These are phyloP conservation scores for Colletotrichum tanaceti DNA, from an alignment of 2,329 filamentous ascomycete species.

Conservation along the genomic window DNA sequence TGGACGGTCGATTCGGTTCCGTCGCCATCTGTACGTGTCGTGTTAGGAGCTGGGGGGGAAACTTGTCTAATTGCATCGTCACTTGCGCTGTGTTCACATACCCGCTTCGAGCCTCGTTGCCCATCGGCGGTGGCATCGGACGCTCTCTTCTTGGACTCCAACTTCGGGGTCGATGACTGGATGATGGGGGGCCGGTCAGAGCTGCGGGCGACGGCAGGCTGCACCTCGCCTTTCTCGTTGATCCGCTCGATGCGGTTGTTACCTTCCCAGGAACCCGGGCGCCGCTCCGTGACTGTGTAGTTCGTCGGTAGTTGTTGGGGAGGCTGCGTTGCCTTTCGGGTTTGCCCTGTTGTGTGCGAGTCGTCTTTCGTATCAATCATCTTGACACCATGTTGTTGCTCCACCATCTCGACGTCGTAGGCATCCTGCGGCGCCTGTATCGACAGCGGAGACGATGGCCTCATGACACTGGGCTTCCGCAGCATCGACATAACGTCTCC, in stretches of 20 bases:
- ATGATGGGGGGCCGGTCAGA: conserved; percentile 51
- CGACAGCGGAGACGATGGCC: conserved; percentile 15
- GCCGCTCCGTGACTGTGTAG: conserved; percentile 18
- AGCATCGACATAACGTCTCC: conserved; percentile 68
- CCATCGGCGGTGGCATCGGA: conserved; percentile 53
- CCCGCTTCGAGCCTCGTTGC: conserved; percentile 54
- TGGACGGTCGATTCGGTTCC: conserved; percentile 34
- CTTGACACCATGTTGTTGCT: conserved; percentile 12
- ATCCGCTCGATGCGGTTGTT: conserved; percentile 44
- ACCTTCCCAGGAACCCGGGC: conserved; percentile 18
- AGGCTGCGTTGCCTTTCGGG: conserved; percentile 2
- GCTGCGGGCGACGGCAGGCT: conserved; percentile 31
- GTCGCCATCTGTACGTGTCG: conserved; percentile 33
- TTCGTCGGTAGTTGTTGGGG: conserved; percentile 15
- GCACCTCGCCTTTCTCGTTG: conserved; percentile 47
- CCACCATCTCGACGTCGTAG: conserved; percentile 3
- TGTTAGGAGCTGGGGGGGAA: conserved; percentile 18
- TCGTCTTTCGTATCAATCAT: conserved; percentile 41
- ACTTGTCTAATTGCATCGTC: not conserved
- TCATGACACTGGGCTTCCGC: conserved; percentile 54
- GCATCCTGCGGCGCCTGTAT: conserved; percentile 47
- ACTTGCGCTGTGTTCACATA: conserved; percentile 47
- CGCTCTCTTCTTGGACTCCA: conserved; percentile 55
- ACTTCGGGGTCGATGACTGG: conserved; percentile 49
- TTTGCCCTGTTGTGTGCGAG: not conserved